Conservation (phyloP, 108 stramenopile genomes). For the Nitzschia sp. region DNA sequence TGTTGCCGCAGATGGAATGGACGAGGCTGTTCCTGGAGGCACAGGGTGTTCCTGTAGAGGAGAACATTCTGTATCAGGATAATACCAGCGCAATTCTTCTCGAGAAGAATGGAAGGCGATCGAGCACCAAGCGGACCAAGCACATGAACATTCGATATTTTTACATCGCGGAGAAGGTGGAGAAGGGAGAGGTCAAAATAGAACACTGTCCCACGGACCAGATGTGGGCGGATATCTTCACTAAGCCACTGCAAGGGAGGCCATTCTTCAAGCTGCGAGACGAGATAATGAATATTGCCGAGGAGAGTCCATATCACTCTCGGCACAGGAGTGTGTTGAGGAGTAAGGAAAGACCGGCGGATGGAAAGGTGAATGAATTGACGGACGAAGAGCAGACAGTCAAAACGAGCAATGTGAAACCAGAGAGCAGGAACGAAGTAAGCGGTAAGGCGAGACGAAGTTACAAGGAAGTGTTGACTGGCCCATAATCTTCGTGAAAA, state of each 20-base stretch:
- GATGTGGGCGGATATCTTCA: slow-evolving; percentile 56
- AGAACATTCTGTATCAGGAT: slow-evolving; percentile 46
- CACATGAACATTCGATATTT: slow-evolving; percentile 56
- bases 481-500: too few relatives aligned
- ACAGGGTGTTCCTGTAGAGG: slow-evolving; percentile 39
- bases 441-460: too few relatives aligned
- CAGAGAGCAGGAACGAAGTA: too few relatives aligned
- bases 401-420: too few relatives aligned
- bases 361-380: too few relatives aligned
- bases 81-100: slow-evolving; percentile 55
- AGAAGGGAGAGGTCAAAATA: slow-evolving; percentile 10
- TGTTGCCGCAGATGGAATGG: slow-evolving; percentile 46
- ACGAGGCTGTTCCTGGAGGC: slow-evolving; percentile 41
- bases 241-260: slow-evolving; percentile 50
- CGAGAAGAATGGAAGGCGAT: slow-evolving; percentile 48
- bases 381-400: too few relatives aligned
- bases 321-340: slow-evolving; percentile 29
- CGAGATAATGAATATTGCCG: slow-evolving; percentile 34
- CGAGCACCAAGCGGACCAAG: slow-evolving; percentile 43
- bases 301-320: not conserved
- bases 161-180: slow-evolving; percentile 43
- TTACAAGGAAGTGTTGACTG: too few relatives aligned
- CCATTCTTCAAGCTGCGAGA: slow-evolving; percentile 30
- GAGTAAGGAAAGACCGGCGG: too few relatives aligned
- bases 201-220: slow-evolving; percentile 50